Conservation (phyloP, 345 rosid genomes). For the Pugionium cornutum region DNA sequence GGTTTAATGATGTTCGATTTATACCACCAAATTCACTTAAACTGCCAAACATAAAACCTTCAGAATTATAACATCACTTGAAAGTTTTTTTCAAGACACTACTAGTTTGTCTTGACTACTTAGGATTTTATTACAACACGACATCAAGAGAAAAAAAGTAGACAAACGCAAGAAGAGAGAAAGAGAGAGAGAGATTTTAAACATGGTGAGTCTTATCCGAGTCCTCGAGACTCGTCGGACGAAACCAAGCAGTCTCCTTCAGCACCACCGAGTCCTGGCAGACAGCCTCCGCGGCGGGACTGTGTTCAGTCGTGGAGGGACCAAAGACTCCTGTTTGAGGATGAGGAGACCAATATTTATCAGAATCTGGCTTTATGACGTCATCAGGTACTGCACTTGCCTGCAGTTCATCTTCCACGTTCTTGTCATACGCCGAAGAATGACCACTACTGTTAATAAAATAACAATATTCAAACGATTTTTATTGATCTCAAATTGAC, state of each 20-base stretch:
- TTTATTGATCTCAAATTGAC: not conserved
- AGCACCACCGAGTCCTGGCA: constrained; percentile 43
- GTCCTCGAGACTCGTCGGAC: constrained; percentile 91
- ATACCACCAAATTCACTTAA: not conserved
- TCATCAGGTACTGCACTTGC: constrained; percentile 68
- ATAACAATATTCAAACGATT: not conserved
- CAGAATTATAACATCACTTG: not conserved
- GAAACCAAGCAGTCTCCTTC: constrained; percentile 95
- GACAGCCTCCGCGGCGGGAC: constrained; percentile 28
- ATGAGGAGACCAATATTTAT: constrained; percentile 93
- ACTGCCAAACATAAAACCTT: not conserved
- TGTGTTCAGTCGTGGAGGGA: constrained; percentile 50
- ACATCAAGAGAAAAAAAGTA: not conserved
- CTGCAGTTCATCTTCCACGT: constrained; percentile 61
- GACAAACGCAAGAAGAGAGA: not conserved
- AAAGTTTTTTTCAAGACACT: not conserved
- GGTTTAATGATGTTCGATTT: not conserved
- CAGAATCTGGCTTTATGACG: constrained; percentile 60
- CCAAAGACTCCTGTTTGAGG: constrained; percentile 92
- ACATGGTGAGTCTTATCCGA: constrained; percentile 67
- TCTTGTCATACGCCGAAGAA: constrained; percentile 78
- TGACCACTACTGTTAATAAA: constrained; percentile 46
- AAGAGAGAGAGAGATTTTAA: not conserved
- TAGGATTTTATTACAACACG: constrained; percentile 22
- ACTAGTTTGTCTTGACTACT: constrained; percentile 2